phyloP scores from a whole-genome alignment of 2,329 filamentous ascomycete genomes.

The Diaporthe vaccinii region DNA sequence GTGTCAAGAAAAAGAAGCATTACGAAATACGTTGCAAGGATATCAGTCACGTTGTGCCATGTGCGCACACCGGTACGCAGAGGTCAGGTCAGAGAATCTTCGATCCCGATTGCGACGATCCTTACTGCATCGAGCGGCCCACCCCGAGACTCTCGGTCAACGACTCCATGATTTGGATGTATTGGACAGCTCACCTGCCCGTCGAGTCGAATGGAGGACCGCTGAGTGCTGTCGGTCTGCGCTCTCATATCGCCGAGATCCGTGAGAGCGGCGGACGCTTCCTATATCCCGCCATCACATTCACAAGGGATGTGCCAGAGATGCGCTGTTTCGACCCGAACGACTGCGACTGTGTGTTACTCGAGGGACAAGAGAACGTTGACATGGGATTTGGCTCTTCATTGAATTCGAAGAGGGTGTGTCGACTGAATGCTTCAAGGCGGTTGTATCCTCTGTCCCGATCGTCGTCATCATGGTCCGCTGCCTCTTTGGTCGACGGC shows the following conservation, averaged over 20 bases:
- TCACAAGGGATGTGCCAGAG: slow-evolving; percentile 6
- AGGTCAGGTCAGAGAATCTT: background rate
- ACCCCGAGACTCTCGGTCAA: background rate
- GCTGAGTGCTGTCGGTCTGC: background rate
- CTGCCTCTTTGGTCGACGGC: too few species aligned
- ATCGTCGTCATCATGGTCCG: background rate
- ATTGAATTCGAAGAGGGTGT: background rate
- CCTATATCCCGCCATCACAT: background rate
- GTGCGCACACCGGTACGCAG: background rate
- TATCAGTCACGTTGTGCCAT: background rate
- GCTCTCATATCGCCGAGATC: background rate
- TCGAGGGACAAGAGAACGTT: background rate
- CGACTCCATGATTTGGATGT: background rate
- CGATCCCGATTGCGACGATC: background rate
- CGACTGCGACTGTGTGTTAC: slow-evolving; percentile 1
- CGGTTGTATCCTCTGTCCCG: background rate
- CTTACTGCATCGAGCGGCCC: background rate
- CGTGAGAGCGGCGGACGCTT: background rate
- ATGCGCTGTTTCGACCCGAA: slow-evolving; percentile 27
- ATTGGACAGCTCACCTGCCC: slow-evolving; percentile 26
- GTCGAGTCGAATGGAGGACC: background rate
- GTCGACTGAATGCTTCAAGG: background rate
- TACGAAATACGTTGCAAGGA: background rate
- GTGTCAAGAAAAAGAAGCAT: background rate
- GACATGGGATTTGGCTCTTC: background rate